Evolutionary conservation across 2,329 filamentous ascomycete genomes (phyloP), one percentile per base, ranked within the genome.

Genomic region (Aureobasidium uvarum): DNA sequence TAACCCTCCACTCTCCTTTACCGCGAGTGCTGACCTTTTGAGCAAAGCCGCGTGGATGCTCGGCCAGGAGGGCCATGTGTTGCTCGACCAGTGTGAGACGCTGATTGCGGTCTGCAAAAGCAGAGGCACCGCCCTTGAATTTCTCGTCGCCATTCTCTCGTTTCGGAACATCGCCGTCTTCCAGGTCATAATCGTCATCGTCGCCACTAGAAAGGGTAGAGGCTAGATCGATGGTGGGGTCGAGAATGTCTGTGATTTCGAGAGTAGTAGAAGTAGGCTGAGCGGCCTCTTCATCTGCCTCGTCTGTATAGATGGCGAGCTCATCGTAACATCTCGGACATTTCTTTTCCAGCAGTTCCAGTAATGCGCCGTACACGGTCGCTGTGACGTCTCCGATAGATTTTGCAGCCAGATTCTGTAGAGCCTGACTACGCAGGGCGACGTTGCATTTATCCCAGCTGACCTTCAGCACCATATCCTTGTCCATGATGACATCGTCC

Each of bases 381-480:
- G 89, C 88, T 1, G 93, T 96, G 1, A 85, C 86, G 46, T 87
- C 82, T 51, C 92, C 90, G 23, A 95, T 83, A 38, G 85, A 82
- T 62, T 89, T 85, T 60, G 87, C 83, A 1, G 87, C 91, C 65
- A 92, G 85, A n/a, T 86, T 82, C 62, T 89, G 86, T 2, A 98
- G 86, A 23, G 87, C 86, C 69, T 88, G 84, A 71, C 92, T 96
- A 65, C 94, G 90, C 68, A 96, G 81, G 58, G 90, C 87, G 11
- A 97, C 90, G 7, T 89, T 81, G 66, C 92, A 91, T 75, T 94
- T 96, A 65, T 93, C 89, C 72, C 91, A 89, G 74, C 96, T 97
- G 64, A 97, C 81, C 33, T 89, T 86, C 56, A 98, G 81, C 41
- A 93, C 83, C 69, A 92, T 81, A 66, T 89, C 85, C 58, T 86